Conservation (phyloP, 768 basidiomycete species). For the Tulasnella sp. region DNA sequence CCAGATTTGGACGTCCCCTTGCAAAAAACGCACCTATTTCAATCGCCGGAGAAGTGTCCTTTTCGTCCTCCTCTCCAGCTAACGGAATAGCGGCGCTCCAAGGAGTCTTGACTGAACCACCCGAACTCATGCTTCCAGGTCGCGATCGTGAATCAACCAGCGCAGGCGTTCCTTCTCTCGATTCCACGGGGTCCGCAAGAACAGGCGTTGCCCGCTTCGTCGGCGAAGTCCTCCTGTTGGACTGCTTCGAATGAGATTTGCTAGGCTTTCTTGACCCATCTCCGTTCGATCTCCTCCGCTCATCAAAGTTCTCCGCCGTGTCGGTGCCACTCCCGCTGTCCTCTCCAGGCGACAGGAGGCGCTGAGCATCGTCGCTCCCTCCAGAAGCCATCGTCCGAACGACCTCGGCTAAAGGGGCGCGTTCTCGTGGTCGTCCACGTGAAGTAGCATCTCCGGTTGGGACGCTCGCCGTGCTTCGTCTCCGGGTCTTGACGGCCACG, state of each 20-base stretch:
- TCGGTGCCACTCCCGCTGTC: neutral
- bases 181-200: neutral
- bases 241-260: constrained; percentile 1
- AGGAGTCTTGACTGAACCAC: neutral
- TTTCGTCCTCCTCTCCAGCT: neutral
- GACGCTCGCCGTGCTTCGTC: neutral
- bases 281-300: neutral
- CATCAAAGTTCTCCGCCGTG: neutral
- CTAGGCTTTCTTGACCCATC: neutral
- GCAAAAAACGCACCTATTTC: neutral
- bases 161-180: neutral
- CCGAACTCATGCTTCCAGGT: neutral
- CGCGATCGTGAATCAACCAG: neutral
- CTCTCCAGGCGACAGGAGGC: neutral
- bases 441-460: neutral
- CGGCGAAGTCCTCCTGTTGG: neutral
- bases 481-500: neutral
- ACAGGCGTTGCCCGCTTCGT: neutral
- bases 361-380: neutral
- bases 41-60: neutral
- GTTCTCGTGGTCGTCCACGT: neutral
- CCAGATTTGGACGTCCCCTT: too few relatives aligned
- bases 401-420: neutral
- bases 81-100: neutral
- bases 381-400: neutral